phyloP scores from a whole-genome alignment of 148 eudicot genomes.

The Nepenthes mirabilis region DNA sequence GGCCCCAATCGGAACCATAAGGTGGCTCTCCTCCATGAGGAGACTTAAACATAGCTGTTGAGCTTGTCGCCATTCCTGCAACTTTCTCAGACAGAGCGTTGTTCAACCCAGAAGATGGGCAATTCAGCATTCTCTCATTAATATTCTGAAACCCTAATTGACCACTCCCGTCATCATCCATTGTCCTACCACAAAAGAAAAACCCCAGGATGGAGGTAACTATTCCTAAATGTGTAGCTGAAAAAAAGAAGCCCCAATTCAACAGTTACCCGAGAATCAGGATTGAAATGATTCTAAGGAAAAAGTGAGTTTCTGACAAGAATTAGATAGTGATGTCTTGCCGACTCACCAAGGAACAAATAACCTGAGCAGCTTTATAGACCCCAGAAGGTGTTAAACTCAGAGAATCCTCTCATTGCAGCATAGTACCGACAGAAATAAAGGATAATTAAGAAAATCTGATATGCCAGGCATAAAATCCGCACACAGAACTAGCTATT shows the following conservation, averaged over 20 bases:
- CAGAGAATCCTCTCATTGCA: constrained; percentile 39
- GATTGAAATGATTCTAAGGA: too few species aligned
- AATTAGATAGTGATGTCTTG: constrained; percentile 32
- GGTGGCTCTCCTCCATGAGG: constrained; percentile 2
- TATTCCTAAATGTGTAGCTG: constrained; percentile 21
- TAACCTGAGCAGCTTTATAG: constrained; percentile 76
- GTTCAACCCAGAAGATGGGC: constrained; percentile 35
- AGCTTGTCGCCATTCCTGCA: constrained; percentile 10
- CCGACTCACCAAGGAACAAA: constrained; percentile 85
- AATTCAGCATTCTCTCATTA: constrained; percentile 22
- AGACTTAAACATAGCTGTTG: not conserved
- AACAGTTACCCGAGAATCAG: too few species aligned
- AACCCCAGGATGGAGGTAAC: constrained; percentile 7
- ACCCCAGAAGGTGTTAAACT: constrained; percentile 25
- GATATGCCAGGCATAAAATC: constrained; percentile 57
- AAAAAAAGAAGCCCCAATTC: not conserved
- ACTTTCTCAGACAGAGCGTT: constrained; percentile 16
- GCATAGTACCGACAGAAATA: constrained; percentile 34
- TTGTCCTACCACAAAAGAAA: constrained; percentile 11
- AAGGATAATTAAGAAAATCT: constrained; percentile 13
- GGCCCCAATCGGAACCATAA: constrained; percentile 57
- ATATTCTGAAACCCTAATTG: too few species aligned
- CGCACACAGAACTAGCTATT: constrained; percentile 8
- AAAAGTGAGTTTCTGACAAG: constrained; percentile 1
- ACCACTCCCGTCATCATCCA: constrained; percentile 56